Evolutionary conservation across 208 protist genomes (phyloP), one percentile per base, ranked within the genome.

Genomic region (Leishmania major): DNA sequence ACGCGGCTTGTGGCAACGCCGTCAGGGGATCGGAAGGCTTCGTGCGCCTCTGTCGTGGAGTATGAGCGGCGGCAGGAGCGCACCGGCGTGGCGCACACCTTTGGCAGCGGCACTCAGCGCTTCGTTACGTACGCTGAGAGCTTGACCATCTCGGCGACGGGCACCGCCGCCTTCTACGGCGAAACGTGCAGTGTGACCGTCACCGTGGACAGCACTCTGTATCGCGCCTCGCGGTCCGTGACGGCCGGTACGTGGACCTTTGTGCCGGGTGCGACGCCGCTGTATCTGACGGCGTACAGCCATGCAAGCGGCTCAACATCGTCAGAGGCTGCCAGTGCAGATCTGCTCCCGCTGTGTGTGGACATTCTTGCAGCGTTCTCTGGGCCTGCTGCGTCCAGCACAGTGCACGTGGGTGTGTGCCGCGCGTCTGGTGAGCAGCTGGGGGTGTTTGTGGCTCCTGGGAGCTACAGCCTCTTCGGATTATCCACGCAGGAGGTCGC

Each of bases 41-140:
- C 76, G 49, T 87, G 84, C 47, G 43, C 49, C 17, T 73, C 76
- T 59, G 75, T 75, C 69, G 79, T 87, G 37, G 80, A 28, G 4
- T 87, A 87, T 80, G 84, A 87, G 84, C 79, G 84, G 35, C 76
- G 78, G 43, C 69, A 67, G 8, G 84, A 87, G 79, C 84, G 84
- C 57, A 84, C 79, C 28, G 84, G 84, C 19, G 47, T 40, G 75
- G 19, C 15, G 75, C 57, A 78, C 75, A 78, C 75, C 7, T 10
- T 51, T 49, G 55, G 22, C 75, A 19, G 25, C 8, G 37, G 55
- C 28, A 35, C 40, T 55, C 79, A 78, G 71, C 81, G 43, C 79
- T 80, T 81, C 55, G 70, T 80, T n/a, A 87, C 84, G 35, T 87
- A 87, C 76, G 78, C 84, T 0, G 75, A 83, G 47, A 84, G 37